These are phyloP conservation scores for Diddensiella caesifluorescens DNA, from an alignment of 805 yeast species.

Conservation along the genomic window DNA sequence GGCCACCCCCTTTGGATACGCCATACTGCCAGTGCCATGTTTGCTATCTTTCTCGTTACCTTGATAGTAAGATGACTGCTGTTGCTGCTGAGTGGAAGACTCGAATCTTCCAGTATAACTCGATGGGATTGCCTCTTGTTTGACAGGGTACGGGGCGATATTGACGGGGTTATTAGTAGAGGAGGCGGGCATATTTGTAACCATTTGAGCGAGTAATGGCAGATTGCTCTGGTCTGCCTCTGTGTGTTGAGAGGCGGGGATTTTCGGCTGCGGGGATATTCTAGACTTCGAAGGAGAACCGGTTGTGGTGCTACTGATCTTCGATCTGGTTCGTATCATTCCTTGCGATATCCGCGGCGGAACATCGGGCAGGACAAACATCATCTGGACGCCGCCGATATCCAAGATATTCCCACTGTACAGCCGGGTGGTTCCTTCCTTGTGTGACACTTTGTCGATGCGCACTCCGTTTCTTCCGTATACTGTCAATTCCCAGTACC, in stretches of 20 bases:
- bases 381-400: constrained; percentile 97
- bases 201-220: constrained; percentile 8
- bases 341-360: constrained; percentile 56
- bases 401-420: constrained; percentile 88
- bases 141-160: too few species aligned
- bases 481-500: constrained; percentile 82
- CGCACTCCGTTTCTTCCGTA: constrained; percentile 91
- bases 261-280: neutral
- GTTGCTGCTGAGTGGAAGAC: constrained; percentile 1
- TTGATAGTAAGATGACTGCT: constrained; percentile 4
- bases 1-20: constrained; percentile 40
- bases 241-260: constrained; percentile 2
- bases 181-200: constrained; percentile 6
- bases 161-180: constrained; percentile 1
- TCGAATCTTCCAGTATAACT: neutral
- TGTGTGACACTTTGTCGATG: constrained; percentile 60
- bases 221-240: constrained; percentile 7
- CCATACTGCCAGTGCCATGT: neutral
- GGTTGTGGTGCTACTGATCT: neutral
- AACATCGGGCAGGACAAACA: constrained; percentile 93
- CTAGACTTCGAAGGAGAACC: neutral
- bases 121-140: too few species aligned
- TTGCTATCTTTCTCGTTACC: neutral
- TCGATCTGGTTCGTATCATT: neutral
- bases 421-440: constrained; percentile 43